Conservation (phyloP, 2,329 filamentous ascomycete genomes). For the Teratosphaeria epicoccoides region DNA sequence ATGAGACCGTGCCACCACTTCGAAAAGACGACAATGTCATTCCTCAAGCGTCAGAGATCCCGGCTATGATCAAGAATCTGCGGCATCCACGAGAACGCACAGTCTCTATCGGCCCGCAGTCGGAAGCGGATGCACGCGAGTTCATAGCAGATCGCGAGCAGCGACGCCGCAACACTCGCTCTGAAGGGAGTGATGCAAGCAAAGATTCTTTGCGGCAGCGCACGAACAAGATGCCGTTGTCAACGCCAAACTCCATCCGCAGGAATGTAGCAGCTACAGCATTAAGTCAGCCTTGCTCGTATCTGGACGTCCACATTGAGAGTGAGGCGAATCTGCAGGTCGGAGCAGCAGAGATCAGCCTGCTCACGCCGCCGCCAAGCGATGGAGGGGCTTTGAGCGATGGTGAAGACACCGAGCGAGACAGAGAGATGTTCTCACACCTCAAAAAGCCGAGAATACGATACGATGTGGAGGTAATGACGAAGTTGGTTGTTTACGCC, state of each 20-base stretch:
- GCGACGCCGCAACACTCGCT: conserved; percentile 49
- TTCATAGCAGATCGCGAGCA: conserved; percentile 82
- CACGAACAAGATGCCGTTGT: neutral
- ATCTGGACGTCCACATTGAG: neutral
- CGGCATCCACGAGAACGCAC: conserved; percentile 71
- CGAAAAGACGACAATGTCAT: conserved; percentile 77
- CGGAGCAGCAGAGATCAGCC: conserved; percentile 23
- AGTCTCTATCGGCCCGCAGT: conserved; percentile 86
- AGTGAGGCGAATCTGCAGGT: conserved; percentile 13
- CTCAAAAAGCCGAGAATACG: conserved; percentile 78
- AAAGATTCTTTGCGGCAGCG: neutral
- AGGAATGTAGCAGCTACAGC: conserved; percentile 2
- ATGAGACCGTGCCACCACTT: conserved; percentile 67
- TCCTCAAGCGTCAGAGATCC: conserved; percentile 78
- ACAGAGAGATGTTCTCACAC: conserved; percentile 66
- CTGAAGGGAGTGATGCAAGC: conserved; percentile 9
- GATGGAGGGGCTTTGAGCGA: conserved; percentile 19
- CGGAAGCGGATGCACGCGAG: conserved; percentile 92
- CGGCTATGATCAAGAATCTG: conserved; percentile 69
- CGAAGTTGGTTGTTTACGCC: conserved; percentile 87
- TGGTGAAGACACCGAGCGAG: conserved; percentile 27
- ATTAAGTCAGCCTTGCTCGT: conserved; percentile 5
- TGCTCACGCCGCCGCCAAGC: conserved; percentile 24
- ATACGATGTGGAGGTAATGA: conserved; percentile 98
- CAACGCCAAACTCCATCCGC: neutral